Base-by-base conservation (phyloP, 768 basidiomycete species). In the Podaxis mareebaensis region DNA sequence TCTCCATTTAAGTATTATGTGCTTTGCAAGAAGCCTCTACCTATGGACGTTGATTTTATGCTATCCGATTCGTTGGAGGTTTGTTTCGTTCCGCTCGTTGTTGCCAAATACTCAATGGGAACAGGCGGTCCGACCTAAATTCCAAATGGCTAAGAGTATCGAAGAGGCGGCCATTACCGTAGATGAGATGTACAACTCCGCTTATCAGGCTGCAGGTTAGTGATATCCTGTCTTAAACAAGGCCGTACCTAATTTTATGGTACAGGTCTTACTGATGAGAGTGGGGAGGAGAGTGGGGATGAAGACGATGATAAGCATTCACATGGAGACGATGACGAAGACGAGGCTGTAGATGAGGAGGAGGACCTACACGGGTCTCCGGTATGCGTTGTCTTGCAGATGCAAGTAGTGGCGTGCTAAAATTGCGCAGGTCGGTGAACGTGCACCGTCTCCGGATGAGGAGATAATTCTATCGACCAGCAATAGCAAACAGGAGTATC, bases 21-120 rank as follows among this genome's bases (percentile, higher is more conserved):
- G 15, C 81, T 89, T n/a, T 93, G 92, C 79, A 99, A 99, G 76
- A 83, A 88, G 51, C 80, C 87, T 24, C 74, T 96, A n/a, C 90
- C 97, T 0, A 96, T 98, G 95, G 97, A 99, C 66, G 91, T 97
- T 11, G 96, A 97, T 58, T 99, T 99, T 76, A 96, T 98, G 94
- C 74, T 97, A 6, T 87, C 88, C 0, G 97, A 99, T 74, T 97
- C 96, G 1, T 75, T 99, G 8, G 96, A 99, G 78, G 94, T 94
- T 66, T 67, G 77, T 64, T 26, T 51, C 28, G 57, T 53, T 2
- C 3, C 46, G 53, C 22, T 44, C 7, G 20, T 46, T 20, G 44
- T 48, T 48, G 7, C 53, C 3, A 30, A 15, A 7, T 55, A 64
- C 58, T 66, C 57, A 33, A 17, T 44, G 39, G 60, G 42, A 33